Conservation (phyloP, 257 asterid genomes). For the Solanum sejunctum region DNA sequence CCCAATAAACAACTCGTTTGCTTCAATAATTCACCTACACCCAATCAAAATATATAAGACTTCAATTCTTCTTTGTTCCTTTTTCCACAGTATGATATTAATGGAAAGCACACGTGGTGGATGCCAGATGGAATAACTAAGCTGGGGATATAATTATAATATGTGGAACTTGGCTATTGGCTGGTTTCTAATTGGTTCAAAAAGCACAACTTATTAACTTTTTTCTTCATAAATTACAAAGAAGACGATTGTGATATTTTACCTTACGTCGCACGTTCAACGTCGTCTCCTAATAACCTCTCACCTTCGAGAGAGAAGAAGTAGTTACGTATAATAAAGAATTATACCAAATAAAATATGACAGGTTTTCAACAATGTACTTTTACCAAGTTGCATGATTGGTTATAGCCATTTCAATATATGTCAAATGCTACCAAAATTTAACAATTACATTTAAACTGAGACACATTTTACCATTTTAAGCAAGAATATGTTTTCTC, state of each 20-base stretch:
- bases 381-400: background rate
- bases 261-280: background rate
- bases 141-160: background rate
- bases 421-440: background rate
- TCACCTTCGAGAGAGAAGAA: background rate
- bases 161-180: background rate
- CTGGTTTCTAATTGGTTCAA: background rate
- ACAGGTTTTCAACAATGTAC: background rate
- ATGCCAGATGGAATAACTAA: background rate
- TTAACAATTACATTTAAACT: too few species aligned
- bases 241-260: background rate
- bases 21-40: background rate
- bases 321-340: background rate
- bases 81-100: background rate
- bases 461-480: background rate
- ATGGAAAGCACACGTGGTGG: background rate
- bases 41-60: background rate
- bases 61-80: background rate
- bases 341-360: too few species aligned
- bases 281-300: background rate
- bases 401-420: background rate
- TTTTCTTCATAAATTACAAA: background rate
- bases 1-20: background rate
- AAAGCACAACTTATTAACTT: background rate
- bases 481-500: background rate